phyloP scores from a whole-genome alignment of 2,329 filamentous ascomycete genomes.

The Corniculantispora saksenae region DNA sequence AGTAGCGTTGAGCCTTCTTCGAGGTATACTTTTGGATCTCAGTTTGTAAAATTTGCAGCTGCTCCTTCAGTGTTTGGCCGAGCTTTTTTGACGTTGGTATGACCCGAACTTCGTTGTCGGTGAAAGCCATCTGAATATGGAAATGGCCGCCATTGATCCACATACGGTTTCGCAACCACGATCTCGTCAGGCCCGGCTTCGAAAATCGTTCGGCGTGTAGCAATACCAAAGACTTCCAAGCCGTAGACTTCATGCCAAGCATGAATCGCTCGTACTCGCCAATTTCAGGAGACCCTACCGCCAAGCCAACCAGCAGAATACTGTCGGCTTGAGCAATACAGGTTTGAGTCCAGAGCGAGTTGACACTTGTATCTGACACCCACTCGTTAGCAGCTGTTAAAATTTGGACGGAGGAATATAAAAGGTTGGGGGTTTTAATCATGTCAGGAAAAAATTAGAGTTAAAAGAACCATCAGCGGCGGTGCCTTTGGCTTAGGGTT shows the following conservation, averaged over 20 bases:
- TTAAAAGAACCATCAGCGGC: constrained; percentile 59
- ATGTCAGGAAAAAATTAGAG: constrained; percentile 70
- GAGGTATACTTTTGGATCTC: constrained; percentile 99
- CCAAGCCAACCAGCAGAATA: constrained; percentile 87
- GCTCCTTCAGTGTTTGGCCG: constrained; percentile 83
- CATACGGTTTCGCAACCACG: constrained; percentile 87
- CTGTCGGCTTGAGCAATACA: constrained; percentile 97
- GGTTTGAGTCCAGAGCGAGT: constrained; percentile 96
- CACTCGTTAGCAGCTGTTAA: constrained; percentile 12
- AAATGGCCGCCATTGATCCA: constrained; percentile 99
- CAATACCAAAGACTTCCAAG: constrained; percentile 87
- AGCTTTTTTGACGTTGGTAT: constrained; percentile 76
- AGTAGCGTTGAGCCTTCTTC: constrained; percentile 85
- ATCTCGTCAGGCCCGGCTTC: constrained; percentile 76
- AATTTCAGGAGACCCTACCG: constrained; percentile 84
- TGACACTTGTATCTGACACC: constrained; percentile 81
- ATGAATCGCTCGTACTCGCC: constrained; percentile 97
- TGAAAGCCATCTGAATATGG: constrained; percentile 94
- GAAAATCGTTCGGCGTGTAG: constrained; percentile 89
- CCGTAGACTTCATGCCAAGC: constrained; percentile 95
- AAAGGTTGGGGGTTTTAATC: constrained; percentile 6
- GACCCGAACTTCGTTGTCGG: constrained; percentile 72
- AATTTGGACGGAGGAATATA: not conserved
- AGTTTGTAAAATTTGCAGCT: constrained; percentile 91
- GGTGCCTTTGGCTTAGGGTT: constrained; percentile 49